Base-by-base conservation (phyloP, 805 yeast species). In the Yarrowia porcina region DNA sequence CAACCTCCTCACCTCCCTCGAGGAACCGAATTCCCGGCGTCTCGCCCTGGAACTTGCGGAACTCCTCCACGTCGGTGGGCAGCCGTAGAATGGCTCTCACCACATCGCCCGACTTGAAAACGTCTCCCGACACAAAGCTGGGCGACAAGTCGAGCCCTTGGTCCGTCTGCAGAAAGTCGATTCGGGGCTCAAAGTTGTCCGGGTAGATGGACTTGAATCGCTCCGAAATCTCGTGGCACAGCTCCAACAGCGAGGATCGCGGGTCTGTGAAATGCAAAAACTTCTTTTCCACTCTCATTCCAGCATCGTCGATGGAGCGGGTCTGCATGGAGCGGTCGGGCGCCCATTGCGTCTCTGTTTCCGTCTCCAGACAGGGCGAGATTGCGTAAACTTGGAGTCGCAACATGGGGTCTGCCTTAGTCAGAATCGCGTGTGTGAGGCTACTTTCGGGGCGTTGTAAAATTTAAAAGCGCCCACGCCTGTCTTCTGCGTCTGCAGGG, bases 201-300 rank as follows among this genome's bases (percentile, higher is more conserved):
- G 61, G 61, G 30, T 56, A 56, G 28, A 56, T 39, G 49, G 39
- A 20, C 49, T 41, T 41, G 49, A 39, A 56, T 10, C 49, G 36
- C 28, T 56, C 49, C 13, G 36, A 8, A 23, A 56, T 56, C 30
- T 56, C 61, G 21, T 20, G 49, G 12, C 49, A 39, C 28, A 56
- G 39, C 28, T 56, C 38, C 30, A 56, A 30, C 27, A 56, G 11
- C 12, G 61, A 15, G 6, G 35, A 39, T 8, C 28, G 49, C 5
- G 61, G 49, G 39, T 56, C 61, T 6, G 61, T 39, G 23, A 56
- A 56, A 18, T 39, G 47, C 49, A 41, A 20, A n/a, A 56, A 56
- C 38, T 56, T 52, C 33, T 52, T 52, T 13, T 52, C 59, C 33
- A 52, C 59, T 8, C 44, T 23, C 59, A 52, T 52, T n/a, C 59